Evolutionary conservation across 441 rosid genomes (phyloP).

Genomic region (Gossypium schwendimanii): DNA sequence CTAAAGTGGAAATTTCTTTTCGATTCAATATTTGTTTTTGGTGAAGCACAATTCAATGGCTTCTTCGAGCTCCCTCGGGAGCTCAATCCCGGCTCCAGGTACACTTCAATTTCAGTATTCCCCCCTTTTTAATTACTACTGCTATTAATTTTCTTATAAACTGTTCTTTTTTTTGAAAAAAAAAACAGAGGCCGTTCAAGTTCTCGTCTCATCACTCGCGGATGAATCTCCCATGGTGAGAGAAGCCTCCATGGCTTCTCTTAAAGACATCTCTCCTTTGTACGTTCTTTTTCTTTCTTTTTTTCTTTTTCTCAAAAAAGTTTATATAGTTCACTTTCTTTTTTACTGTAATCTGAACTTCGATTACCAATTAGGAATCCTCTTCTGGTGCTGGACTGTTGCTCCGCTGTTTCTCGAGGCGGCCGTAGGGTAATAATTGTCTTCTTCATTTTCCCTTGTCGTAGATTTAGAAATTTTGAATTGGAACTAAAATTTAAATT

Average conservation of each 20-base stretch:
- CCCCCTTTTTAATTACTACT: background rate
- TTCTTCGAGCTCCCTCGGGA: constrained; percentile 60
- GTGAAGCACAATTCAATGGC: constrained; percentile 35
- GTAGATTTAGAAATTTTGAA: background rate
- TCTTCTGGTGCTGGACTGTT: constrained; percentile 85
- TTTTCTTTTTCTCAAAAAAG: background rate
- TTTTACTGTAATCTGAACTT: constrained; percentile 4
- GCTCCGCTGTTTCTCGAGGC: constrained; percentile 77
- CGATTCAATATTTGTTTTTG: background rate
- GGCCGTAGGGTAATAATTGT: constrained; percentile 63
- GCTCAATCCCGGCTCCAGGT: constrained; percentile 73
- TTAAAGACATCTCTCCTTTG: constrained; percentile 69
- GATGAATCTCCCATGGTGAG: constrained; percentile 77
- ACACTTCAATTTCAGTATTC: background rate
- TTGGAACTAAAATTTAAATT: background rate
- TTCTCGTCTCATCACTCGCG: constrained; percentile 71
- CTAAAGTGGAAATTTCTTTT: background rate
- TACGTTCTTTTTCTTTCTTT: constrained; percentile 18
- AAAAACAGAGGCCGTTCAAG: constrained; percentile 78
- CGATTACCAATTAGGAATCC: constrained; percentile 56
- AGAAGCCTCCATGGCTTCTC: constrained; percentile 80
- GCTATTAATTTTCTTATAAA: background rate
- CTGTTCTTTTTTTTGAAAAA: background rate
- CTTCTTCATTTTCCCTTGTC: background rate
- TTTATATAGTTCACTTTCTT: background rate